Evolutionary conservation across 2,329 filamentous ascomycete species (phyloP).

Genomic region (Aspergillus pseudotamarii): DNA sequence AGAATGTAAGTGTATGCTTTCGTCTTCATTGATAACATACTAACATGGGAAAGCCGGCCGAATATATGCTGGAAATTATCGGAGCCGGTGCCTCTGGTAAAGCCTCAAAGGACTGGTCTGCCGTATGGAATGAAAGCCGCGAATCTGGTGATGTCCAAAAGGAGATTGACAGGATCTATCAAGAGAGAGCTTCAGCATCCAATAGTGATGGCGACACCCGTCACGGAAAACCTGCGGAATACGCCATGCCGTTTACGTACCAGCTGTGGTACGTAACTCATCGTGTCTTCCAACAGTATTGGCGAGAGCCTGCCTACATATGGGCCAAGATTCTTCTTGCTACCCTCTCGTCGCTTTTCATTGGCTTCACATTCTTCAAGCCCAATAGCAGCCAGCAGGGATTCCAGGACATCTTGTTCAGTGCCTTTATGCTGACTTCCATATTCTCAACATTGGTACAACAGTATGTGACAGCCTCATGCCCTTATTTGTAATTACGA

Average conservation of each 20-base stretch:
- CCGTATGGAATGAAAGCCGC: conserved; percentile 61
- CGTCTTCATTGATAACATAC: not conserved
- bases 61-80: conserved; percentile 67
- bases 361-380: conserved; percentile 79
- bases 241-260: conserved; percentile 69
- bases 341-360: conserved; percentile 65
- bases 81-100: conserved; percentile 68
- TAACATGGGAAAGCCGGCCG: conserved; percentile 56
- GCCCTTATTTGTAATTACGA: conserved; percentile 34
- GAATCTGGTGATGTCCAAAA: conserved; percentile 59
- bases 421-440: conserved; percentile 74
- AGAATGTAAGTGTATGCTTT: conserved; percentile 51
- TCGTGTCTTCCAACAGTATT: conserved; percentile 86
- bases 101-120: conserved; percentile 65
- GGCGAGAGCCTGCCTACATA: conserved; percentile 83
- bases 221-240: conserved; percentile 79
- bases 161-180: conserved; percentile 62
- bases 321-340: conserved; percentile 79
- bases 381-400: conserved; percentile 74
- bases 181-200: conserved; percentile 43
- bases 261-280: conserved; percentile 69
- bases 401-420: conserved; percentile 83
- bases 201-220: conserved; percentile 52
- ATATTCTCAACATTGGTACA: conserved; percentile 59
- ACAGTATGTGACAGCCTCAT: conserved; percentile 42